Evolutionary conservation across 2,329 filamentous ascomycete genomes (phyloP).

Genomic region (Mariannaea sp.): DNA sequence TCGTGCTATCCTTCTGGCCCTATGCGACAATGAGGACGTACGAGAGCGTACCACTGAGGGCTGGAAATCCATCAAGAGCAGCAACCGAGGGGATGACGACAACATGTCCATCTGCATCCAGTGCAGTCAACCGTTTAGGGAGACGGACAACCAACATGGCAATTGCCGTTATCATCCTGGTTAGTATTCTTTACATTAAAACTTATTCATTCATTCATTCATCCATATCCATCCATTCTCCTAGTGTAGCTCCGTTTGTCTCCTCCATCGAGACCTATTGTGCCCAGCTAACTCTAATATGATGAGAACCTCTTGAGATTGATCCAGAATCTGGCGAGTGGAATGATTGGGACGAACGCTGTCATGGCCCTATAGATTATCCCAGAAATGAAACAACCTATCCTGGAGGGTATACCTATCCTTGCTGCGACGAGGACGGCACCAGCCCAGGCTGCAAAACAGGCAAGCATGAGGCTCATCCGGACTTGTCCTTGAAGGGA

Average conservation of each 20-base stretch:
- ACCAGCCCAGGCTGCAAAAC: conserved; percentile 18
- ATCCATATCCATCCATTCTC: not conserved
- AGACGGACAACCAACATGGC: conserved; percentile 11
- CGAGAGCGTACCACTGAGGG: conserved; percentile 11
- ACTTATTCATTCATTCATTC: not conserved
- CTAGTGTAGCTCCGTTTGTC: too few relatives aligned
- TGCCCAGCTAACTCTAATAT: too few relatives aligned
- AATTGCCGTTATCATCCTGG: conserved; percentile 28
- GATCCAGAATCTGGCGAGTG: conserved; percentile 19
- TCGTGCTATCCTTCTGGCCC: conserved; percentile 25
- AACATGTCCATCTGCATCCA: conserved; percentile 5
- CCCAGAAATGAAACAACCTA: conserved; percentile 7
- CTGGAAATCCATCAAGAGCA: not conserved
- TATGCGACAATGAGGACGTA: conserved; percentile 20
- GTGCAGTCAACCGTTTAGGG: not conserved
- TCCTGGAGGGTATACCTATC: conserved; percentile 33
- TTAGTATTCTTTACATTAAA: conserved; percentile 7
- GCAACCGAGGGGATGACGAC: not conserved
- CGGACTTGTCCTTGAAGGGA: conserved; percentile 14
- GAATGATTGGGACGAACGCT: conserved; percentile 18
- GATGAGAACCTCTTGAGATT: conserved; percentile 16
- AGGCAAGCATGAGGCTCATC: conserved; percentile 24
- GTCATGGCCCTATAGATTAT: conserved; percentile 24
- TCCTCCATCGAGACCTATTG: too few relatives aligned
- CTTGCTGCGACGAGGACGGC: conserved; percentile 24